A percentile compares a stretch with the other conserved stretches of the same genome.
phyloP scores from a whole-genome alignment of 2,329 filamentous ascomycete species.

The Alternaria viburni region DNA sequence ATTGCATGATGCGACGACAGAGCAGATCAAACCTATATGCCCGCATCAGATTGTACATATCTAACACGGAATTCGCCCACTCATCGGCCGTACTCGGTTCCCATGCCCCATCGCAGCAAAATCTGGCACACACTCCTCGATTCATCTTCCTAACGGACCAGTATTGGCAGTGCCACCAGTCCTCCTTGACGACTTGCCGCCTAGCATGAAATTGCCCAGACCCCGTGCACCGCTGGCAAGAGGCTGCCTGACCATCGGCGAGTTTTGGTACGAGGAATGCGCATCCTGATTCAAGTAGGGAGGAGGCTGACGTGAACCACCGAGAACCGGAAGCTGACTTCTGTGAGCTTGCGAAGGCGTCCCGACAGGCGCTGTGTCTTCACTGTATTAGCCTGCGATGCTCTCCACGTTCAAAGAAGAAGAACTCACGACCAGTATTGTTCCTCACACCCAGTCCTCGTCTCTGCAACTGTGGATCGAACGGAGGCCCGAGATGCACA shows the following conservation, averaged over 20 bases:
- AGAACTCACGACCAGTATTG: constrained; percentile 30
- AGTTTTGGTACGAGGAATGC: constrained; percentile 33
- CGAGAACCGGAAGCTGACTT: constrained; percentile 38
- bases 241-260: constrained; percentile 43
- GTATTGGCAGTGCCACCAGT: constrained; percentile 9
- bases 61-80: too few species aligned
- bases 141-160: constrained; percentile 20
- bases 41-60: too few species aligned
- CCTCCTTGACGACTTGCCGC: constrained; percentile 40
- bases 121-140: background rate
- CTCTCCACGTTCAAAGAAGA: background rate
- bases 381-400: constrained; percentile 2
- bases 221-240: constrained; percentile 28
- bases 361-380: constrained; percentile 31
- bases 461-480: constrained; percentile 29
- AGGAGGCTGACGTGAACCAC: constrained; percentile 34
- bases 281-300: constrained; percentile 22
- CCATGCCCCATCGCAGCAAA: background rate
- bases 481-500: constrained; percentile 23
- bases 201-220: constrained; percentile 36
- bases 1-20: background rate
- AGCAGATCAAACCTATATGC: background rate
- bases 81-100: background rate
- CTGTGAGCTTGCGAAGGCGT: constrained; percentile 39
- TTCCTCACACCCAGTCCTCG: constrained; percentile 19